Percentiles rank a stretch among this genome's conserved stretches.
Evolutionary conservation across 352 stramenopile genomes (phyloP).

Genomic region (Phytophthora crassamura): DNA sequence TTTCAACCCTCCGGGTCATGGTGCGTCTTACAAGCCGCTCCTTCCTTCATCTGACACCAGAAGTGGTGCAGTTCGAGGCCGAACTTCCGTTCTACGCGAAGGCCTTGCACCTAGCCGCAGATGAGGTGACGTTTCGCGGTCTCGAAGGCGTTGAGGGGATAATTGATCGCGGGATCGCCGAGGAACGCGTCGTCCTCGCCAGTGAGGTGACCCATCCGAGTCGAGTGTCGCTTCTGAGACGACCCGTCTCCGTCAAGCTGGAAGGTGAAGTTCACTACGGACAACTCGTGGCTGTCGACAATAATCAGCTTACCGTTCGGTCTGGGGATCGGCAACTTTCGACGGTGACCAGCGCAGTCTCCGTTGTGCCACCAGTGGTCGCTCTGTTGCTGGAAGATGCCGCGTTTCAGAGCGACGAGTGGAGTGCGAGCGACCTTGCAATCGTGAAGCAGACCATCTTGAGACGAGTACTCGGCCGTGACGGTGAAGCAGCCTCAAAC

Average conservation of each 20-base stretch:
- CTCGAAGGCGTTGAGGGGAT: neutral
- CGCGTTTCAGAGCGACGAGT: slow-evolving; percentile 2
- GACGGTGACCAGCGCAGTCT: neutral
- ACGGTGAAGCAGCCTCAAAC: neutral
- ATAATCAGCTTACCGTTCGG: no score
- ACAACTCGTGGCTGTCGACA: slow-evolving; percentile 7
- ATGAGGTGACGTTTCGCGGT: slow-evolving; percentile 1
- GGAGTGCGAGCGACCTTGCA: neutral
- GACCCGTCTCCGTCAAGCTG: neutral
- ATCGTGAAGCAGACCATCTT: neutral
- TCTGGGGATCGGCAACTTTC: neutral
- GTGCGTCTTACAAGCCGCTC: neutral
- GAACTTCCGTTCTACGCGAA: slow-evolving; percentile 5
- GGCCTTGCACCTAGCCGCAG: neutral
- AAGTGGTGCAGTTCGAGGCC: neutral
- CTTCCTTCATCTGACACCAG: slow-evolving; percentile 7
- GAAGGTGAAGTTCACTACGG: neutral
- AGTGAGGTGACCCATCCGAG: neutral
- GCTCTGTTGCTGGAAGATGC: slow-evolving; percentile 7
- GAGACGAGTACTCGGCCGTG: neutral
- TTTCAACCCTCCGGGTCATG: neutral
- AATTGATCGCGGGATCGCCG: neutral
- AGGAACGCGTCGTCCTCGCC: neutral
- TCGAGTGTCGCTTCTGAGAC: neutral
- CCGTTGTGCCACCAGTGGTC: slow-evolving; percentile 4